A percentile compares a stretch with the other conserved stretches of the same genome.
Evolutionary conservation across 2,329 filamentous ascomycete species (phyloP).

Genomic region (Hyphodiscus sp.): DNA sequence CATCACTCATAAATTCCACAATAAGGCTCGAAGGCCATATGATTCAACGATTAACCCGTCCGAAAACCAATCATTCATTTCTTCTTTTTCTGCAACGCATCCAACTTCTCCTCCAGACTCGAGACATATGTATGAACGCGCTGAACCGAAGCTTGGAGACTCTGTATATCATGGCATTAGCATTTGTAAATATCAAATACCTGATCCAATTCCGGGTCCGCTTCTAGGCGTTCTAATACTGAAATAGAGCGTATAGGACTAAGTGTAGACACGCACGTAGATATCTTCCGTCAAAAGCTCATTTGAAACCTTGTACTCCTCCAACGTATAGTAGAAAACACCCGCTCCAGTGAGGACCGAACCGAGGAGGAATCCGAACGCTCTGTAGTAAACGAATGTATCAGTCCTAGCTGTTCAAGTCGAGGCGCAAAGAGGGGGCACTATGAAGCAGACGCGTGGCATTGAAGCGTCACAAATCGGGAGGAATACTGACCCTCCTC

Average conservation of each 20-base stretch:
- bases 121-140: slow-evolving; percentile 79
- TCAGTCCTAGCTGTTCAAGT: too few species aligned
- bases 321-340: slow-evolving; percentile 87
- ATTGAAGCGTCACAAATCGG: background rate
- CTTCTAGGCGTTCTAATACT: slow-evolving; percentile 7
- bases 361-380: slow-evolving; percentile 89
- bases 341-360: slow-evolving; percentile 70
- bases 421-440: too few species aligned
- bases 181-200: background rate
- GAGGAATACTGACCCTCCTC: slow-evolving; percentile 55
- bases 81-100: slow-evolving; percentile 63
- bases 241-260: slow-evolving; percentile 5
- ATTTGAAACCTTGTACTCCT: slow-evolving; percentile 91
- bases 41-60: too few species aligned
- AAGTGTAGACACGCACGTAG: slow-evolving; percentile 61
- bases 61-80: slow-evolving; percentile 29
- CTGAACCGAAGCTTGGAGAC: slow-evolving; percentile 80
- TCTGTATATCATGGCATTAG: slow-evolving; percentile 42
- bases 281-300: slow-evolving; percentile 93
- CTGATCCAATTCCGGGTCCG: background rate
- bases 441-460: background rate
- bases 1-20: background rate
- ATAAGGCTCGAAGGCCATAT: too few species aligned
- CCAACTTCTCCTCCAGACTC: slow-evolving; percentile 73
- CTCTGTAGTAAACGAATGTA: slow-evolving; percentile 40